phyloP scores from a whole-genome alignment of 2,329 filamentous ascomycete species.

The Elsinoe batatas region DNA sequence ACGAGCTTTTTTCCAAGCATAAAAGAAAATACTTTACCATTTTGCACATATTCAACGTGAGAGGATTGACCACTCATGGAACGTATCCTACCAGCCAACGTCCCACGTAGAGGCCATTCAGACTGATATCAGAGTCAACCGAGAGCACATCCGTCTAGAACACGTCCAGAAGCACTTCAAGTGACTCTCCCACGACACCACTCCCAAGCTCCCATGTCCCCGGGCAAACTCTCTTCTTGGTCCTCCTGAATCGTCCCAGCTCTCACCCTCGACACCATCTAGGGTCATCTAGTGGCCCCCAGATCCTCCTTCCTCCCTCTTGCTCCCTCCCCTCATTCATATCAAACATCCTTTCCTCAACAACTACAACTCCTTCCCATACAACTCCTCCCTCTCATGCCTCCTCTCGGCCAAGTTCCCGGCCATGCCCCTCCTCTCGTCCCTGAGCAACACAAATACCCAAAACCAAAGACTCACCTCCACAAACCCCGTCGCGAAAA shows the following conservation, averaged over 20 bases:
- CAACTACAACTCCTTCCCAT: slow-evolving; percentile 13
- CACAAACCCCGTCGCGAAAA: slow-evolving; percentile 76
- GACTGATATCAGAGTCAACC: no score
- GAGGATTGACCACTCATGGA: background rate
- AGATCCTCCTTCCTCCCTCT: background rate
- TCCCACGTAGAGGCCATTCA: no score
- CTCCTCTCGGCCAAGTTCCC: slow-evolving; percentile 26
- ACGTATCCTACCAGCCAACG: background rate
- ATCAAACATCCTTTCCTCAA: slow-evolving; percentile 9
- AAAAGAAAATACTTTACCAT: background rate
- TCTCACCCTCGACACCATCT: background rate
- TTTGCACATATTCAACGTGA: background rate
- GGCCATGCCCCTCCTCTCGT: slow-evolving; percentile 43
- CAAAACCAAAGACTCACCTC: slow-evolving; percentile 84
- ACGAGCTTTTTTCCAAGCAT: no score
- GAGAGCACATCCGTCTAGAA: no score
- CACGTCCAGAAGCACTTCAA: no score
- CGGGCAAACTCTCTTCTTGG: background rate
- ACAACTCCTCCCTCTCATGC: slow-evolving; percentile 28
- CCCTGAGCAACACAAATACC: slow-evolving; percentile 61
- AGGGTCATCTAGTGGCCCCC: background rate
- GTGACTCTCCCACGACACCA: no score
- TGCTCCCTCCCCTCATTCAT: background rate
- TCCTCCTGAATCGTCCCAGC: background rate
- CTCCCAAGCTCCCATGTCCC: no score